Evolutionary conservation across 805 yeast genomes (phyloP), one percentile per base, ranked within the genome.

Genomic region (Yamadazyma sp.): DNA sequence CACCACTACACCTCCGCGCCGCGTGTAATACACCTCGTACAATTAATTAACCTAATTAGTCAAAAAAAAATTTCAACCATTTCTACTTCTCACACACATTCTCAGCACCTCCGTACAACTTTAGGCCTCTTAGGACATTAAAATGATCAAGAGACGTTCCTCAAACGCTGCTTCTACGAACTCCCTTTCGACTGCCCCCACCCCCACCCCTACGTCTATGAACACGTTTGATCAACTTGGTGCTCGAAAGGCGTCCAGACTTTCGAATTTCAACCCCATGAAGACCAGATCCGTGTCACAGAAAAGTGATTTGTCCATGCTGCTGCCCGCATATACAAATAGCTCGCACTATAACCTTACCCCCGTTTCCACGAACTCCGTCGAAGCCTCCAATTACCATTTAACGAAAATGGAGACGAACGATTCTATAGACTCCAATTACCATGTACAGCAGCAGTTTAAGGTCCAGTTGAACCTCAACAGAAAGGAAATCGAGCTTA

Each of bases 401-500:
- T 50, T 62, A 37, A 46, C 53, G 5, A 50, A 57, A 23, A 46
- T 60, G 41, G 53, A 45, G 15, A 50, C 61, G 15, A 45, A 39
- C 14, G 32, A 42, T 10, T 52, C 64, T 3, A 19, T 52, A n/a
- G 55, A 51, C 38, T 50, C 60, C 7, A 52, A 48, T 23, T 46
- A 18, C 22, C 41, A 45, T 4, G 25, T 43, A 12, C 47, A 46
- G 20, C 45, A 35, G 26, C 50, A 46, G 22, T 46, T 46, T 32
- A 38, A 26, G 16, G 39, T 46, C 21, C 43, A 41, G 22, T 48
- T 63, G 28, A 44, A 43, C 17, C 45, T 67, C 30, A 51, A 45
- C 32, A 48, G 53, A 16, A 49, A 45, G 30, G 79, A 75, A 42
- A 73, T 73, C 24, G 74, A 69, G 7, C 50, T 67, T 16, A 54